Conservation (phyloP, 805 yeast species). For the Metschnikowia baotianmanensis region DNA sequence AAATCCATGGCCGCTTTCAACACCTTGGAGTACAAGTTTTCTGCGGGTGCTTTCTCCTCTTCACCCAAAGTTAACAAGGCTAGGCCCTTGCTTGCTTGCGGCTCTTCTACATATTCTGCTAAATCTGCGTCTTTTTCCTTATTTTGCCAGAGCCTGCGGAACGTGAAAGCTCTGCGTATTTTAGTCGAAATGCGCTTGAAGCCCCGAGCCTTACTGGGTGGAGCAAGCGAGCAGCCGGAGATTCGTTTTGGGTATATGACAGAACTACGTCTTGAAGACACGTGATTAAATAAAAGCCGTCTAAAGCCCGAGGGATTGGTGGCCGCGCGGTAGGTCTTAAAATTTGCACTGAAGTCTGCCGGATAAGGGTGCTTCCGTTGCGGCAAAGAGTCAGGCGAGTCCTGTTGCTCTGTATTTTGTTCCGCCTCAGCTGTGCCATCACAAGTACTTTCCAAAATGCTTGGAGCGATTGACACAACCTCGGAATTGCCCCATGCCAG, state of each 20-base stretch:
- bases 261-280: background rate
- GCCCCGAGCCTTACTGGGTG: conserved; percentile 1
- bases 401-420: conserved; percentile 2
- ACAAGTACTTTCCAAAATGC: background rate
- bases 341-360: background rate
- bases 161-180: conserved; percentile 6
- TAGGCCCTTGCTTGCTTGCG: background rate
- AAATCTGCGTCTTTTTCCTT: background rate
- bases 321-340: conserved; percentile 1
- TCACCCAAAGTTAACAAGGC: background rate
- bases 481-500: conserved; percentile 4
- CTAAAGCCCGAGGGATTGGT: conserved; percentile 3
- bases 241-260: background rate
- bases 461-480: background rate
- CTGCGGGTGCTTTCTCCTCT: conserved; percentile 1
- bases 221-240: background rate
- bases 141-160: background rate
- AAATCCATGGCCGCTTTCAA: conserved; percentile 9
- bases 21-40: conserved; percentile 4
- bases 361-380: conserved; percentile 10
- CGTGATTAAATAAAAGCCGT: background rate
- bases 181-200: conserved; percentile 6
- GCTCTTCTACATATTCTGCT: background rate
- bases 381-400: conserved; percentile 3
- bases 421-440: background rate